Conservation (phyloP, 2,329 filamentous ascomycete species). For the Xylaria sp. region DNA sequence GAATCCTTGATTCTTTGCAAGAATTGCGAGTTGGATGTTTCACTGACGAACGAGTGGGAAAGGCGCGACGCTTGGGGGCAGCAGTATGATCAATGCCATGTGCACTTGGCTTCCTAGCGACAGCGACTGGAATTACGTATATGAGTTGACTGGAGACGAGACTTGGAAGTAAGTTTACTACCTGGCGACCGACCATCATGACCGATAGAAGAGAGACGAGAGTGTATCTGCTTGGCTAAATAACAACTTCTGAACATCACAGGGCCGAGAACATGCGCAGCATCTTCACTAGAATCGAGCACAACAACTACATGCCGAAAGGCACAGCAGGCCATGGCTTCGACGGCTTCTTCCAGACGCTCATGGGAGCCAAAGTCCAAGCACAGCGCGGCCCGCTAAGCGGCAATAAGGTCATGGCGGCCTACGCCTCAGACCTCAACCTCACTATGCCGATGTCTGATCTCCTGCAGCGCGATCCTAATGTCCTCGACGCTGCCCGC, state of each 20-base stretch:
- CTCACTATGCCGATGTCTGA: constrained; percentile 29
- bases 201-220: no score
- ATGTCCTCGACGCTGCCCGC: constrained; percentile 31
- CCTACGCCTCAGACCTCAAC: constrained; percentile 28
- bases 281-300: constrained; percentile 38
- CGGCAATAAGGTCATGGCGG: constrained; percentile 32
- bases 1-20: neutral
- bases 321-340: constrained; percentile 39
- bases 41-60: constrained; percentile 9
- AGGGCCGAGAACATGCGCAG: constrained; percentile 38
- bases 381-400: constrained; percentile 22
- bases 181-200: neutral
- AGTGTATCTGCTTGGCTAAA: neutral
- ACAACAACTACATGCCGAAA: constrained; percentile 40
- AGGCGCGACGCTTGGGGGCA: constrained; percentile 45
- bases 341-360: constrained; percentile 37
- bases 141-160: constrained; percentile 38
- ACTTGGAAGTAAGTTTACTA: constrained; percentile 40
- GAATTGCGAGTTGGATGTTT: neutral
- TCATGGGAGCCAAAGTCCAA: constrained; percentile 32
- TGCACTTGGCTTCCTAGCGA: constrained; percentile 39
- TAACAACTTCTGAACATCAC: constrained; percentile 5
- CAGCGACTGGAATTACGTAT: constrained; percentile 44
- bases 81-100: constrained; percentile 43
- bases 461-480: constrained; percentile 37